A percentile compares a stretch with the other conserved stretches of the same genome.
Conservation (phyloP, 495 filamentous ascomycete species). For the Stereocaulon alpinum region DNA sequence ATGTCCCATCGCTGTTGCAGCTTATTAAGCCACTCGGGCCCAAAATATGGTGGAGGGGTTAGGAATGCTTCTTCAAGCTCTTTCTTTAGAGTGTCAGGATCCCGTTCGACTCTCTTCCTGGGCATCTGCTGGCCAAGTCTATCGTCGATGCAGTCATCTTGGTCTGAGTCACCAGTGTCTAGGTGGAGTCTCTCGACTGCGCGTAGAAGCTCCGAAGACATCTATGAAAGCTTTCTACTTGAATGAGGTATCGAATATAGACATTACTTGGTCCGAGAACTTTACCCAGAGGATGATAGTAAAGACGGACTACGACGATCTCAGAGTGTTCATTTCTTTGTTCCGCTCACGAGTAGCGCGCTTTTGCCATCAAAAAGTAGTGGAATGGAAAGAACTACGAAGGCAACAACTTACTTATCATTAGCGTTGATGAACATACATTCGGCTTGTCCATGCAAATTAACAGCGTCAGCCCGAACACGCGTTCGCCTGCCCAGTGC, state of each 20-base stretch:
- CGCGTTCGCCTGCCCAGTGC: too few species aligned
- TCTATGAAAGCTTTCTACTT: slow-evolving; percentile 5
- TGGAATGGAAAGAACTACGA: neutral
- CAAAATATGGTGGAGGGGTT: slow-evolving; percentile 66
- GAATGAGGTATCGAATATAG: neutral
- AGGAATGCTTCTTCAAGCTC: slow-evolving; percentile 71
- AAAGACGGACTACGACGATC: neutral
- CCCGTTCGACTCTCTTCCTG: slow-evolving; percentile 46
- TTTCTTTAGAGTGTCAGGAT: slow-evolving; percentile 48
- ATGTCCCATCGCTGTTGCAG: slow-evolving; percentile 88
- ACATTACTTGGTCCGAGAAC: neutral
- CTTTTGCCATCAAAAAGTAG: neutral
- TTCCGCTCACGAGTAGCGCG: neutral
- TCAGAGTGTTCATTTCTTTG: neutral
- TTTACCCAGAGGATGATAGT: neutral
- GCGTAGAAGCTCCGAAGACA: slow-evolving; percentile 24
- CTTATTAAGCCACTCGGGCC: slow-evolving; percentile 70
- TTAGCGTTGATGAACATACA: too few species aligned
- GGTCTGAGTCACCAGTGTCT: slow-evolving; percentile 4
- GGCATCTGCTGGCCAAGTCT: slow-evolving; percentile 44
- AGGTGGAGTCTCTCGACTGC: slow-evolving; percentile 21
- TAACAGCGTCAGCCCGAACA: too few species aligned
- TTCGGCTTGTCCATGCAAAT: too few species aligned
- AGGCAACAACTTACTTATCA: too few species aligned
- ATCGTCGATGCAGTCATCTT: slow-evolving; percentile 43